A percentile compares a stretch with the other conserved stretches of the same genome.
Evolutionary conservation across 768 basidiomycete genomes (phyloP).

Genomic region (Galerina marginata): DNA sequence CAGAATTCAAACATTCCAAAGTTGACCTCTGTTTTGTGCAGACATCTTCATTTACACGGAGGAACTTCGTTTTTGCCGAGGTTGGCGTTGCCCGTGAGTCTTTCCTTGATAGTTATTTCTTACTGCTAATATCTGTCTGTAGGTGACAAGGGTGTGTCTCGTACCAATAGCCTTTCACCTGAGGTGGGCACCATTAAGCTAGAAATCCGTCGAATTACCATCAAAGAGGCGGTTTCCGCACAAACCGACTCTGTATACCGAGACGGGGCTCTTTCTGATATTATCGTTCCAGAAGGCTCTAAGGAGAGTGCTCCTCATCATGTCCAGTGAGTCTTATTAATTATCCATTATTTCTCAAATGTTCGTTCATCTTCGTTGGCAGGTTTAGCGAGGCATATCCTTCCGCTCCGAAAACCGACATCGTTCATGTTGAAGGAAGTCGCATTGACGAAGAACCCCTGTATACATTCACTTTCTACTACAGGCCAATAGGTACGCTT

Average conservation of each 20-base stretch:
- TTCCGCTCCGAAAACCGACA: slow-evolving; percentile 27
- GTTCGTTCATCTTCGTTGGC: not conserved
- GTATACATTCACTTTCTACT: slow-evolving; percentile 37
- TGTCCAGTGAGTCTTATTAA: not conserved
- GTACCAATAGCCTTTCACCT: slow-evolving; percentile 26
- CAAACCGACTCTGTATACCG: slow-evolving; percentile 31
- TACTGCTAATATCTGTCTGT: not conserved
- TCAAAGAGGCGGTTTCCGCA: slow-evolving; percentile 26
- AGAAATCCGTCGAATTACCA: slow-evolving; percentile 35
- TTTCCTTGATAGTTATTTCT: not conserved
- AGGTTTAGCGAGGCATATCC: slow-evolving; percentile 39
- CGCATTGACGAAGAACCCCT: slow-evolving; percentile 29
- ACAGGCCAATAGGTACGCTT: slow-evolving; percentile 38
- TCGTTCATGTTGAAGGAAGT: slow-evolving; percentile 34
- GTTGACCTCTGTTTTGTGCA: slow-evolving; percentile 33
- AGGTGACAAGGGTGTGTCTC: not conserved
- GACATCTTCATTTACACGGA: slow-evolving; percentile 34
- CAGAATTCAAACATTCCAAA: slow-evolving; percentile 25
- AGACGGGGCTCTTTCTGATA: slow-evolving; percentile 27
- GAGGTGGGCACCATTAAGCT: slow-evolving; percentile 37
- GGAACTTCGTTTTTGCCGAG: slow-evolving; percentile 36
- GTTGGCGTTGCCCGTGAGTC: slow-evolving; percentile 30
- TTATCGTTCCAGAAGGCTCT: slow-evolving; percentile 34
- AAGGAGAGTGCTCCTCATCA: slow-evolving; percentile 33
- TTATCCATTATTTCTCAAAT: not conserved